Conservation (phyloP, 345 rosid species). For the Gossypium australe region DNA sequence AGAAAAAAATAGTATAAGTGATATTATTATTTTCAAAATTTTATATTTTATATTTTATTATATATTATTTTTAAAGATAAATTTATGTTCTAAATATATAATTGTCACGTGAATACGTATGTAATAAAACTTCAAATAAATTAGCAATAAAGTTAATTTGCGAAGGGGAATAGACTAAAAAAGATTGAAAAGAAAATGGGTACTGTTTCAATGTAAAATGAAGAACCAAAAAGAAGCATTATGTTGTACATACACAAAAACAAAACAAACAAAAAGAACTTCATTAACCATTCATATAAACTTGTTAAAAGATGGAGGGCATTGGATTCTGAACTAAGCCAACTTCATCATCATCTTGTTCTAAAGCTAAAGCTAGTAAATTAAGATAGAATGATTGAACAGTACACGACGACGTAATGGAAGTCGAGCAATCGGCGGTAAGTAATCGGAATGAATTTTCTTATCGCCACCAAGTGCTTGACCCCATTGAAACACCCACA, state of each 20-base stretch:
- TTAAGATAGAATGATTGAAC: slow-evolving; percentile 35
- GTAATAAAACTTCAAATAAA: no score
- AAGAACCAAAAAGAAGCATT: neutral
- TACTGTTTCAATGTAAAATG: no score
- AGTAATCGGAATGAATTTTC: slow-evolving; percentile 39
- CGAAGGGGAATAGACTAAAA: no score
- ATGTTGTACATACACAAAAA: neutral
- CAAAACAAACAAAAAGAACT: no score
- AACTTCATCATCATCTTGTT: slow-evolving; percentile 17
- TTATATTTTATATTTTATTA: no score
- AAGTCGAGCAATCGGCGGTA: neutral
- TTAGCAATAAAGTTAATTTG: no score
- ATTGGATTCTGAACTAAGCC: slow-evolving; percentile 8
- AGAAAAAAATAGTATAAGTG: no score
- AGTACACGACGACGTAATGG: neutral
- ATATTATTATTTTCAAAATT: no score
- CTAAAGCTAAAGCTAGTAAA: slow-evolving; percentile 28
- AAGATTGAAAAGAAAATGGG: no score
- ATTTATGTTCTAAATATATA: no score
- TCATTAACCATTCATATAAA: no score
- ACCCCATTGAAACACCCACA: slow-evolving; percentile 51
- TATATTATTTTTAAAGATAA: rapidly evolving
- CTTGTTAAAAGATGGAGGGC: neutral
- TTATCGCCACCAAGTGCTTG: slow-evolving; percentile 66
- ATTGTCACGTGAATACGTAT: no score